Base-by-base conservation (phyloP, 441 rosid genomes). In the Euphorbia schlechtendalii region DNA sequence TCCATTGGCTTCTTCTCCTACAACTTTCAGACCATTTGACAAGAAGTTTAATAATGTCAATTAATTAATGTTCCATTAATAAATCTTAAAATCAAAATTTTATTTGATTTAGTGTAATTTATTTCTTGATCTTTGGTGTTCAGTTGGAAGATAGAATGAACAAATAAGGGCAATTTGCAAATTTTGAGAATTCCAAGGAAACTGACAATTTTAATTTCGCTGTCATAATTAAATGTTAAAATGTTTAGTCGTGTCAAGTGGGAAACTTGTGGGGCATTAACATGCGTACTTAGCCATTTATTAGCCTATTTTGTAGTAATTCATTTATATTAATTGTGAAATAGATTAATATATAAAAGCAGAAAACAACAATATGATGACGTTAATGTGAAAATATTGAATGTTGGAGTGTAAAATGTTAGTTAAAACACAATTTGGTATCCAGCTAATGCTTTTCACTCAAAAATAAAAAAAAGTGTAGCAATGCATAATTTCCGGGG, bases 1-100 rank as follows among this genome's bases (percentile, higher is more conserved):
- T 2, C 90, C 94, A 52, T 59, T 87, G 81, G 77, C 78, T 59
- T 80, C 88, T 61, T 82, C 90, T 7, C 87, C 90, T 1, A 80
- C 86, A 71, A 56, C 81, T 60, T 74, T 80, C 74, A 77, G 78
- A 77, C 78, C 80, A 60, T 25, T 64, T 55, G 82, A 81, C 71
- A 81, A 78, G 65, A 71, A 68, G 51, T 62, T 32, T 56, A 24
- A 27, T 49, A 49, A 49, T 71, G n/a, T 10, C 8, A 8, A 4
- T 46, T n/a, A 55, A 63, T 56, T 67, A 63, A 15, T 76, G 68
- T 18, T 25, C 8, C 11, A 5, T 11, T 45, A 3, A 45, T 13
- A 32, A 32, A 32, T 2, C 3, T 2, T 2, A 32, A 32, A 32
- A 32, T 32, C 49, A 45, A 14, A 45, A 12, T 45, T 45, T 45